A percentile compares a stretch with the other conserved stretches of the same genome.
Evolutionary conservation across 306 rosid genomes (phyloP).

Genomic region (Begonia loranthoides): DNA sequence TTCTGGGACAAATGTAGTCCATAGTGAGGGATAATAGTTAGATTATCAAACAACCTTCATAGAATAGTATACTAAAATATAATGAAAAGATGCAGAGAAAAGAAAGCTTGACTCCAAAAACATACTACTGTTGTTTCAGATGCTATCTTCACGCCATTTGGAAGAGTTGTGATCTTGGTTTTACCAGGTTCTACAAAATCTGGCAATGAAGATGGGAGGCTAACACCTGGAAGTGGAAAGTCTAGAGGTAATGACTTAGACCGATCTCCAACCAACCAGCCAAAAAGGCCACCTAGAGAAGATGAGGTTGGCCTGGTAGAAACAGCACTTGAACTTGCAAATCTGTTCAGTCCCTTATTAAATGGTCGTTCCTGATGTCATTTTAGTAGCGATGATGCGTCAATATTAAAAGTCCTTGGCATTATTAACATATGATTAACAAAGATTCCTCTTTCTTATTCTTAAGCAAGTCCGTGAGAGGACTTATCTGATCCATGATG

Average conservation of each 20-base stretch:
- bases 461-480: too few relatives aligned
- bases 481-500: too few relatives aligned
- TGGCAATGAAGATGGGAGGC: conserved; percentile 61
- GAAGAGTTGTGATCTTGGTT: conserved; percentile 58
- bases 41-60: background rate
- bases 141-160: conserved; percentile 74
- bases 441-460: too few relatives aligned
- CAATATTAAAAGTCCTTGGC: too few relatives aligned
- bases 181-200: conserved; percentile 55
- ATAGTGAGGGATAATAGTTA: background rate
- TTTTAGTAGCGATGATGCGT: background rate
- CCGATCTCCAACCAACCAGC: conserved; percentile 60
- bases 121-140: conserved; percentile 62
- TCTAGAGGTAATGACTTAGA: conserved; percentile 47
- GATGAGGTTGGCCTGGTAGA: conserved; percentile 30
- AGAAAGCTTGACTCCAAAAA: background rate
- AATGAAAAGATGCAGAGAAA: too few relatives aligned
- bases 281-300: conserved; percentile 50
- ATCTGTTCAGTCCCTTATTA: conserved; percentile 36
- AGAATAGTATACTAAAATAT: background rate
- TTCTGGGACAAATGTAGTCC: conserved; percentile 29
- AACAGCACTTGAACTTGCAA: conserved; percentile 64
- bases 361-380: conserved; percentile 39
- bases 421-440: too few relatives aligned
- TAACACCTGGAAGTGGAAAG: conserved; percentile 54